Evolutionary conservation across 1,284 basidiomycete species (phyloP).

Genomic region (Butyriboletus appendiculatus): DNA sequence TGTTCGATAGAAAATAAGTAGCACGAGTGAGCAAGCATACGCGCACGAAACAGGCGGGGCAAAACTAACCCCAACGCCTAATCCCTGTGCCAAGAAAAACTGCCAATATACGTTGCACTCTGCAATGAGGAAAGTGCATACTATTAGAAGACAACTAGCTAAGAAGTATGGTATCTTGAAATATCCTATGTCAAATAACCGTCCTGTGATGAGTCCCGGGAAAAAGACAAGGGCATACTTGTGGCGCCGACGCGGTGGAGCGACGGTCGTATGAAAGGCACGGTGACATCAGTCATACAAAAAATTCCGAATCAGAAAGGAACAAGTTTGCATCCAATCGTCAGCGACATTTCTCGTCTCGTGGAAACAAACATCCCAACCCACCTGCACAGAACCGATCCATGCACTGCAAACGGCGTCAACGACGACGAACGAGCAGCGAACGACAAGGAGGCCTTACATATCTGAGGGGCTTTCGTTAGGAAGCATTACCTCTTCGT

Average conservation of each 20-base stretch:
- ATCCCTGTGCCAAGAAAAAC: slow-evolving; percentile 49
- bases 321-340: neutral
- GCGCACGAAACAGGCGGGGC: neutral
- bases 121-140: slow-evolving; percentile 49
- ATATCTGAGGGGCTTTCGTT: slow-evolving; percentile 33
- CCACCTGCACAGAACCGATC: slow-evolving; percentile 41
- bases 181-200: slow-evolving; percentile 33
- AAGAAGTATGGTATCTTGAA: slow-evolving; percentile 36
- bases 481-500: slow-evolving; percentile 33
- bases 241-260: neutral
- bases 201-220: slow-evolving; percentile 30
- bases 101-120: slow-evolving; percentile 57
- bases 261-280: neutral
- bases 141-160: slow-evolving; percentile 42
- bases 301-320: neutral
- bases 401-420: slow-evolving; percentile 31
- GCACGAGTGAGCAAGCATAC: neutral
- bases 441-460: slow-evolving; percentile 3
- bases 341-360: neutral
- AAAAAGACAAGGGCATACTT: slow-evolving; percentile 45
- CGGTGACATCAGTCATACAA: neutral
- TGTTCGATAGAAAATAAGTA: neutral
- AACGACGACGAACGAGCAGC: neutral
- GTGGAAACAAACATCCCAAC: neutral
- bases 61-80: slow-evolving; percentile 43